A percentile compares a stretch with the other conserved stretches of the same genome.
Evolutionary conservation across 2,329 filamentous ascomycete species (phyloP).

Genomic region (Colletotrichum gigasporum): DNA sequence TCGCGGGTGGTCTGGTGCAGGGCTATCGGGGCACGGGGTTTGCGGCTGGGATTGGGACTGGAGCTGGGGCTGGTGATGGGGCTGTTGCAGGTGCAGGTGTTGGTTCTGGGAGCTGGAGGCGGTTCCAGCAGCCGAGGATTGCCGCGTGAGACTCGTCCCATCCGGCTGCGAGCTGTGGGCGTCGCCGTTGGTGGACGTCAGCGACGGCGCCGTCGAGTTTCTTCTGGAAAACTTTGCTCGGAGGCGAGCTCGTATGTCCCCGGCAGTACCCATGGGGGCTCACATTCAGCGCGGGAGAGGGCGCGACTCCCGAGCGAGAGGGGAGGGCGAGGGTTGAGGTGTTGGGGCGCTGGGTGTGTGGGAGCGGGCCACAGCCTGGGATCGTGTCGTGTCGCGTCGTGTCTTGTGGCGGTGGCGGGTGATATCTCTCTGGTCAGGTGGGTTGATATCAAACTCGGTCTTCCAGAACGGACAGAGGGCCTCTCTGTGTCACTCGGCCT

Average conservation of each 20-base stretch:
- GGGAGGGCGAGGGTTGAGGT: background rate
- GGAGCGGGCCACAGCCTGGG: too few species aligned
- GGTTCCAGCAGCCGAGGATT: conserved; percentile 30
- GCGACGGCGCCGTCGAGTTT: conserved; percentile 49
- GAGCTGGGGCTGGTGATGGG: background rate
- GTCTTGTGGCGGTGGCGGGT: conserved; percentile 8
- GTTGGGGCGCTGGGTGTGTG: too few species aligned
- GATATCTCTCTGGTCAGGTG: background rate
- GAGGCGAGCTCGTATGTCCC: conserved; percentile 56
- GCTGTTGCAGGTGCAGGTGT: conserved; percentile 6
- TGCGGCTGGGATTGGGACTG: conserved; percentile 17
- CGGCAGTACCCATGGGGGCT: conserved; percentile 37
- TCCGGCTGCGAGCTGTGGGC: conserved; percentile 39
- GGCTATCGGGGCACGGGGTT: conserved; percentile 15
- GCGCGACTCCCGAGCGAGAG: background rate
- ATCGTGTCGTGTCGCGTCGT: conserved; percentile 10
- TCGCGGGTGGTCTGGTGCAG: conserved; percentile 13
- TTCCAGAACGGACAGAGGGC: too few species aligned
- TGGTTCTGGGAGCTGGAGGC: conserved; percentile 27
- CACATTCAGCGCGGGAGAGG: conserved; percentile 4
- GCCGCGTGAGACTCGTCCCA: conserved; percentile 30
- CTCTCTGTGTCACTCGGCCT: too few species aligned
- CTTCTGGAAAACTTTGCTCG: conserved; percentile 56
- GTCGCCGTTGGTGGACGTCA: conserved; percentile 44
- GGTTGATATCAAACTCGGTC: too few species aligned